Percentiles rank a stretch among this genome's conserved stretches.
Evolutionary conservation across 345 rosid genomes (phyloP).

Genomic region (Mercurialis annua): DNA sequence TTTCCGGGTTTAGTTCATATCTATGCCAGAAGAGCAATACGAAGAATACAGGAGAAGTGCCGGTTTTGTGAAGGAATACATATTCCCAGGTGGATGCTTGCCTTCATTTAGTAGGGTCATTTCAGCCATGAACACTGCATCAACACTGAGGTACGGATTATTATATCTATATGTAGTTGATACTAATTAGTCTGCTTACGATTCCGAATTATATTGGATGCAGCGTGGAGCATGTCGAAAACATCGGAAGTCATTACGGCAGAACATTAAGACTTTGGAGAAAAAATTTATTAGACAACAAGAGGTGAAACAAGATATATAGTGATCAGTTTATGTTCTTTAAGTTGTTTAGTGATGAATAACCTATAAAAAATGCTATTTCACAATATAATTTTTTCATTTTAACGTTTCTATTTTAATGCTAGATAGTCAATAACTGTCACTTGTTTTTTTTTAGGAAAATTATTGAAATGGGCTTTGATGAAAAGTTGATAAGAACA

Average conservation of each 20-base stretch:
- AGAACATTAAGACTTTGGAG: constrained; percentile 73
- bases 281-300: constrained; percentile 62
- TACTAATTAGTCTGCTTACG: not conserved
- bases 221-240: constrained; percentile 85
- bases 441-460: too few relatives aligned
- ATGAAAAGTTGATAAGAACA: constrained; percentile 62
- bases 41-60: constrained; percentile 69
- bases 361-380: too few relatives aligned
- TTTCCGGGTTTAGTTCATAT: constrained; percentile 47
- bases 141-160: constrained; percentile 60
- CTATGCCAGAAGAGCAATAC: constrained; percentile 71
- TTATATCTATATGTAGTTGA: not conserved
- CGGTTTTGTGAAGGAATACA: constrained; percentile 82
- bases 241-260: constrained; percentile 76
- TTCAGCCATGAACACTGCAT: constrained; percentile 62
- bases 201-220: not conserved
- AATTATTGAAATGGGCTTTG: constrained; percentile 44
- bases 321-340: too few relatives aligned
- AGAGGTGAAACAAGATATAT: constrained; percentile 57
- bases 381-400: too few relatives aligned
- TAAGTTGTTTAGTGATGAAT: too few relatives aligned
- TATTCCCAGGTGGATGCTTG: constrained; percentile 81
- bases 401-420: too few relatives aligned
- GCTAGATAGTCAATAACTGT: too few relatives aligned
- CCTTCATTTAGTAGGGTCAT: constrained; percentile 74